These are phyloP conservation scores for Botrytis paeoniae DNA, from an alignment of 2,329 filamentous ascomycete genomes.

Conservation along the genomic window DNA sequence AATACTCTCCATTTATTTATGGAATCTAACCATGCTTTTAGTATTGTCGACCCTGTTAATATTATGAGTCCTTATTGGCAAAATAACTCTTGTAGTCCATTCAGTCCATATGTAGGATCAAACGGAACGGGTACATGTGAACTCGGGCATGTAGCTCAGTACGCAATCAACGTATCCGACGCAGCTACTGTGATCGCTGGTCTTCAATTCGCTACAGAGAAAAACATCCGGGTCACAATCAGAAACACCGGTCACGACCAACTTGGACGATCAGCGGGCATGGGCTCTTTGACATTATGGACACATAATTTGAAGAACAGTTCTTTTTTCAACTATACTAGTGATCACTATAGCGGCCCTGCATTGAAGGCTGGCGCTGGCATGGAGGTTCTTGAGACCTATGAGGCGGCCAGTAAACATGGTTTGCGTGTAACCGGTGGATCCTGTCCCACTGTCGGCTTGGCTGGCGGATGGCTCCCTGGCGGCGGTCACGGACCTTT, in stretches of 20 bases:
- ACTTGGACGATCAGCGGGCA: constrained; percentile 58
- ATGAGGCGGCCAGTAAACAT: constrained; percentile 42
- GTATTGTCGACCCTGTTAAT: constrained; percentile 38
- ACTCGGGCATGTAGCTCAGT: constrained; percentile 40
- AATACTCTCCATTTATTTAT: too few relatives aligned
- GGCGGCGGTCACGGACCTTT: constrained; percentile 59
- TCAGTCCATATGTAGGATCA: constrained; percentile 25
- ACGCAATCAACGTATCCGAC: constrained; percentile 33
- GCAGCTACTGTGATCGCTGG: constrained; percentile 35
- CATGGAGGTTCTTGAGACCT: constrained; percentile 47
- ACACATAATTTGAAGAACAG: constrained; percentile 53
- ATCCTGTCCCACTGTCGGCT: constrained; percentile 47
- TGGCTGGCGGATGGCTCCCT: constrained; percentile 50
- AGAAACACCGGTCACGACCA: constrained; percentile 57
- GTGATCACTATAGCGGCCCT: constrained; percentile 46
- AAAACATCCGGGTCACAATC: constrained; percentile 46
- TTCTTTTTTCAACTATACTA: constrained; percentile 41
- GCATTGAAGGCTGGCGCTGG: constrained; percentile 56
- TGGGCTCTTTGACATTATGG: constrained; percentile 55
- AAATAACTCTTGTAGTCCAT: constrained; percentile 38
- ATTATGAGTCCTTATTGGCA: constrained; percentile 42
- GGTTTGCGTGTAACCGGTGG: constrained; percentile 48
- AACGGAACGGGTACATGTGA: constrained; percentile 40
- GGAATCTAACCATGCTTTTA: background rate
- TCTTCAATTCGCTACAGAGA: constrained; percentile 39